A percentile compares a stretch with the other conserved stretches of the same genome.
Evolutionary conservation across 768 basidiomycete genomes (phyloP).

Genomic region (Mycena albidolilacea): DNA sequence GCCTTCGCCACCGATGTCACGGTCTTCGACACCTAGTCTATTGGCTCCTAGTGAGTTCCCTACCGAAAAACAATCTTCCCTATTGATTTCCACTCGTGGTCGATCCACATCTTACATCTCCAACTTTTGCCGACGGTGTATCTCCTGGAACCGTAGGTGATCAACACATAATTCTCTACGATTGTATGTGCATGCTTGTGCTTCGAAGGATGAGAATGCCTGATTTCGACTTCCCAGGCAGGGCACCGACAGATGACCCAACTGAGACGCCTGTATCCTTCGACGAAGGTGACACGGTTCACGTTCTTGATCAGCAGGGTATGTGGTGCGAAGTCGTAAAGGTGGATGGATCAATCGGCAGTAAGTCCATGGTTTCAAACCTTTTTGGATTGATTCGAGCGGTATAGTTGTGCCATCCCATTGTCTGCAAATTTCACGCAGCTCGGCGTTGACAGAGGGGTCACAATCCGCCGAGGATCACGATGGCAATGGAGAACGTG

Average conservation of each 20-base stretch:
- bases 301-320: background rate
- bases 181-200: background rate
- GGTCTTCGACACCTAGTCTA: background rate
- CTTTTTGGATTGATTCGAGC: background rate
- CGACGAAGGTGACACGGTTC: background rate
- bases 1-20: background rate
- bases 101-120: background rate
- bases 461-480: too few relatives aligned
- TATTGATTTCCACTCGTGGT: background rate
- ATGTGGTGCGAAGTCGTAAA: background rate
- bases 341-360: background rate
- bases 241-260: background rate
- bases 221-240: background rate
- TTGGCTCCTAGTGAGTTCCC: background rate
- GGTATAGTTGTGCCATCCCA: background rate
- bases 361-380: background rate
- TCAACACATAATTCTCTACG: background rate
- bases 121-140: background rate
- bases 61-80: background rate
- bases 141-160: background rate
- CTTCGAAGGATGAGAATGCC: background rate
- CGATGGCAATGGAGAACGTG: too few relatives aligned
- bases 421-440: background rate
- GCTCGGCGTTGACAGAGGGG: too few relatives aligned
- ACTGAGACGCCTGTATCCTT: background rate